Evolutionary conservation across 2,329 filamentous ascomycete genomes (phyloP), one percentile per base, ranked within the genome.

Genomic region (Beauveria varroae): DNA sequence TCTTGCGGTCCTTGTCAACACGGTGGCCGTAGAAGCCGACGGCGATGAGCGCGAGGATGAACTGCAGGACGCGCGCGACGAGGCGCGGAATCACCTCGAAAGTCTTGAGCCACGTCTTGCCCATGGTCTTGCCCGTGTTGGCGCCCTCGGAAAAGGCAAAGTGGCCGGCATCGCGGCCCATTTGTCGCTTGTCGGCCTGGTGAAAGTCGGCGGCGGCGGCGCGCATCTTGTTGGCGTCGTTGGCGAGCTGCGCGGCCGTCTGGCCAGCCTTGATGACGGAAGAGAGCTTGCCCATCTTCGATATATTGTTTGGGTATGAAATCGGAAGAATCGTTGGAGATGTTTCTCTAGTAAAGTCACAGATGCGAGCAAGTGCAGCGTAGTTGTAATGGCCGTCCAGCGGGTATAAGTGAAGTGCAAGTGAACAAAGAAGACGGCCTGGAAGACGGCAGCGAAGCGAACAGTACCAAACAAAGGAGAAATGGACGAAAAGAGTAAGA

Each of bases 11-110:
- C 6, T 72, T 68, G 63, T 78, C 71, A n/a, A 89, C 78, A 62
- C 87, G 84, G 63, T 79, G 75, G 16, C 83, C 86, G 67, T 90
- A 93, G 61, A 92, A 81, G 26, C 86, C 89, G 60, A 85, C 80
- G 57, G 89, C 84, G 47, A 87, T 81, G 62, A 92, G 74, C 51
- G 83, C 89, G 67, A 90, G 80, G 68, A 90, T 75, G 69, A 92
- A 83, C 69, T 93, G 89, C 37, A 89, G 72, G 68, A 86, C 79
- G 64, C 89, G 87, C 18, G 87, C 76, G 62, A 81, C 65, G 51
- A 79, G 72, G 65, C 83, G 83, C 37, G 78, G 73, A 58, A 83
- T 65, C 47, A 72, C 74, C 66, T 79, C 78, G 62, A 78, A 79
- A 1, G 76, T 71, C 68, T 77, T 76, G 65, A 80, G 69, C 68